These are phyloP conservation scores for Cladophialophora immunda DNA, from an alignment of 2,329 filamentous ascomycete genomes.

Conservation along the genomic window DNA sequence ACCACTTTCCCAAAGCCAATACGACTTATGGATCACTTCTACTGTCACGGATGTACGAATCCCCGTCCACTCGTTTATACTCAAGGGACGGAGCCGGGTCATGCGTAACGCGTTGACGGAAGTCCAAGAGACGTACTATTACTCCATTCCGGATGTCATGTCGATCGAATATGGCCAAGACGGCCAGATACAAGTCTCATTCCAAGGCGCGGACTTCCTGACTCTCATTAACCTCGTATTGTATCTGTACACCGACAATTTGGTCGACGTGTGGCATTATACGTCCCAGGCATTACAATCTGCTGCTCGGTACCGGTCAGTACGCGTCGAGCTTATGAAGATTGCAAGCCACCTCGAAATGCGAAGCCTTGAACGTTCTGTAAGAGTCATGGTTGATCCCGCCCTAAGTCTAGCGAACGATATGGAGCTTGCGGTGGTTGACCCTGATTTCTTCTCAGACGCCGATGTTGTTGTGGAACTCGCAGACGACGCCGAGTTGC, in stretches of 20 bases:
- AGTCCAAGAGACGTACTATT: conserved; percentile 63
- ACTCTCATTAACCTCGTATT: conserved; percentile 81
- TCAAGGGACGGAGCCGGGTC: conserved; percentile 76
- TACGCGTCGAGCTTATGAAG: conserved; percentile 87
- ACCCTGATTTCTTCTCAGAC: conserved; percentile 77
- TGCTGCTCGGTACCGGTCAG: conserved; percentile 77
- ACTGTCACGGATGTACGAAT: conserved; percentile 74
- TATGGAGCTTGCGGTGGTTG: conserved; percentile 72
- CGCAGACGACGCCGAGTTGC: conserved; percentile 72
- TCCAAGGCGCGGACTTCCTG: conserved; percentile 77
- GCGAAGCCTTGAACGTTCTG: conserved; percentile 75
- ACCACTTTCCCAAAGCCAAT: conserved; percentile 39
- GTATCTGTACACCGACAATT: conserved; percentile 80
- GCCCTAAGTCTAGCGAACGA: conserved; percentile 72
- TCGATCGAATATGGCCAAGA: conserved; percentile 62
- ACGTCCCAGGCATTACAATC: conserved; percentile 70
- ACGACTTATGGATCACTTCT: conserved; percentile 58
- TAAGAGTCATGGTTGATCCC: conserved; percentile 75
- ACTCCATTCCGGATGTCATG: conserved; percentile 68
- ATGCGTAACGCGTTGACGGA: conserved; percentile 70
- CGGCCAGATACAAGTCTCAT: conserved; percentile 67
- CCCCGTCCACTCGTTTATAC: conserved; percentile 82
- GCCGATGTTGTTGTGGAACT: conserved; percentile 83
- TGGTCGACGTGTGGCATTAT: conserved; percentile 88
- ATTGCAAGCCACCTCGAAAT: conserved; percentile 77